Base-by-base conservation (phyloP, 306 rosid genomes). In the Quercus variabilis region DNA sequence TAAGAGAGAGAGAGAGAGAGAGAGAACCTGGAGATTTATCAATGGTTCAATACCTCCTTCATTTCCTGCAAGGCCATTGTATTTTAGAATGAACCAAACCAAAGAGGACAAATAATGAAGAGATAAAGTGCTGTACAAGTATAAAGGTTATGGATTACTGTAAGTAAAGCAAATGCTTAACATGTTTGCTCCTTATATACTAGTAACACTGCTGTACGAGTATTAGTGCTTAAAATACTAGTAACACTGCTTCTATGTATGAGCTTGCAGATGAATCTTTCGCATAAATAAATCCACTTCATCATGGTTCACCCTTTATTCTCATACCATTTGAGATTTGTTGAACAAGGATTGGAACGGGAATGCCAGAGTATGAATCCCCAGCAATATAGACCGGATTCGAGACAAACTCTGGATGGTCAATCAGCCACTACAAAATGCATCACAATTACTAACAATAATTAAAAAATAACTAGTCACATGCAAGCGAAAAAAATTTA, bases 301-400 rank as follows among this genome's bases (percentile, higher is more conserved):
- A 5, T 28, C 8, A 35, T 35, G 41, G 41, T 35, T 35, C 38
- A 28, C 49, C 55, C 19, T 31, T 3, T 5, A 31, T 21, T 21
- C 21, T 14, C 71, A 35, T 88, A 93, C 97, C 97, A 74, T 69
- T 83, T 55, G 79, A 78, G 77, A 93, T 88, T 79, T 87, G 77
- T 68, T 86, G 85, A 30, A 70, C 89, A 58, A 94, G 62, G 20
- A 5, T 70, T 1, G 98, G 98, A 33, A 89, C 20, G 31, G 84
- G 67, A 62, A 92, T 84, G 13, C 98, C 98, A 25, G 96, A 83
- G 72, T 89, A 92, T 0, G 98, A 94, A 71, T 88, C 94, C 8
- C 98, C 97, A 7, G 87, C 94, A 0, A 94, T 68, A 26, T 90
- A 92, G 52, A 89, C 41, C 21, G 85, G 80, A 76, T 87, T 88